Base-by-base conservation (phyloP, 441 rosid species). In the Populus trichocarpa region DNA sequence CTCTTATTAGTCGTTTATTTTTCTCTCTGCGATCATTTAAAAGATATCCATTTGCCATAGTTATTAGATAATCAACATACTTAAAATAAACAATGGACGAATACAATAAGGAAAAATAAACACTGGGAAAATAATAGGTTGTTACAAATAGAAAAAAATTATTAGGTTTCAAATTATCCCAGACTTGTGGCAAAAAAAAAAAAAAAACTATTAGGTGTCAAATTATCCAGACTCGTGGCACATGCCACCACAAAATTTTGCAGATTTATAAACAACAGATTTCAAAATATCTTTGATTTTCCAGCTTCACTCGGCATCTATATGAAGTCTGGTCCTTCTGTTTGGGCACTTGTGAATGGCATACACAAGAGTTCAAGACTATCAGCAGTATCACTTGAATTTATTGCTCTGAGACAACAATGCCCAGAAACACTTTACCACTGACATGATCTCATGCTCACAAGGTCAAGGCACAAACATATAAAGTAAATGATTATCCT, bases 1-100 rank as follows among this genome's bases (percentile, higher is more conserved):
- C 96, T 84, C 97, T 92, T 78, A 97, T 91, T 75, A 93, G 94
- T 80, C 88, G 84, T 33, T 92, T 91, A 75, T 97, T 95, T 78
- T 87, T 85, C 83, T 92, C 97, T 77, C 99, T 97, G 91, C 74
- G 84, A 86, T 38, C 75, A 80, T 53, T 68, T 28, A 73, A 77
- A 81, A 75, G 82, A 33, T 72, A 75, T 79, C 69, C 23, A 32
- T 38, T 46, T 68, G 75, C 12, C 68, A 57, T 20, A 18, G 25
- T 65, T 23, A 67, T 25, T 16, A 65, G 6, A 71, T 8, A 67
- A 8, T 35, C 57, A 46, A 25, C 64, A 72, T 4, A 35, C 33
- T 70, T 74, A 33, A 6, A 8, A 23, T 11, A 36, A 16, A 73
- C 35, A 69, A 75, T 53, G 40, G 68, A 10, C 4, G 64, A 16